Conservation (phyloP, 768 basidiomycete species). For the Gymnopilus junonius region DNA sequence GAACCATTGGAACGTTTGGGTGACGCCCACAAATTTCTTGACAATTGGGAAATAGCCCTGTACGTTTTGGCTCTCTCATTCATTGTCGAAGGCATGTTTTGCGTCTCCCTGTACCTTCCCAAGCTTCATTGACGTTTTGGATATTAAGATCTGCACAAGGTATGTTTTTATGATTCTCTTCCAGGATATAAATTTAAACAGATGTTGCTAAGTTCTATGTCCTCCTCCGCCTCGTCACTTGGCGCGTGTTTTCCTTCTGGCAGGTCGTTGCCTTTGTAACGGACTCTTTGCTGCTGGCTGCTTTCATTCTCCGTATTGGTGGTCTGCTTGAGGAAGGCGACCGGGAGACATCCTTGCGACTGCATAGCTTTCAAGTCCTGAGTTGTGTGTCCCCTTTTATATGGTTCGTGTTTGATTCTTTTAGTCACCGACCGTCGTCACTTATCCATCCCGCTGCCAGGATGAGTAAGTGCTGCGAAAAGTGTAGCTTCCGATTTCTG, state of each 20-base stretch:
- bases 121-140: not conserved
- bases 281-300: slow-evolving; percentile 70
- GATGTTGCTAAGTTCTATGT: slow-evolving; percentile 58
- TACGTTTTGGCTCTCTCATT: slow-evolving; percentile 84
- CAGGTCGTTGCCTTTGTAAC: slow-evolving; percentile 70
- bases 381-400: slow-evolving; percentile 89
- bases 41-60: slow-evolving; percentile 79
- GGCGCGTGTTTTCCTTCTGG: slow-evolving; percentile 86
- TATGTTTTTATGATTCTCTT: slow-evolving; percentile 20
- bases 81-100: slow-evolving; percentile 69
- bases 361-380: slow-evolving; percentile 86
- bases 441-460: slow-evolving; percentile 37
- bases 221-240: slow-evolving; percentile 75
- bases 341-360: slow-evolving; percentile 40
- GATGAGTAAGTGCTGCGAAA: slow-evolving; percentile 69
- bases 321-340: slow-evolving; percentile 50
- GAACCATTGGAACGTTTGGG: slow-evolving; percentile 78
- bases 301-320: slow-evolving; percentile 73
- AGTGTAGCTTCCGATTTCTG: not conserved
- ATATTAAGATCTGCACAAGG: slow-evolving; percentile 59
- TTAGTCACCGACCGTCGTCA: not conserved
- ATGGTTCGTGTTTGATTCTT: slow-evolving; percentile 56
- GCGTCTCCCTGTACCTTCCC: not conserved
- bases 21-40: slow-evolving; percentile 56
- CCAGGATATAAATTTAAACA: not conserved